phyloP scores from a whole-genome alignment of 306 rosid genomes.

The Medicago arabica region DNA sequence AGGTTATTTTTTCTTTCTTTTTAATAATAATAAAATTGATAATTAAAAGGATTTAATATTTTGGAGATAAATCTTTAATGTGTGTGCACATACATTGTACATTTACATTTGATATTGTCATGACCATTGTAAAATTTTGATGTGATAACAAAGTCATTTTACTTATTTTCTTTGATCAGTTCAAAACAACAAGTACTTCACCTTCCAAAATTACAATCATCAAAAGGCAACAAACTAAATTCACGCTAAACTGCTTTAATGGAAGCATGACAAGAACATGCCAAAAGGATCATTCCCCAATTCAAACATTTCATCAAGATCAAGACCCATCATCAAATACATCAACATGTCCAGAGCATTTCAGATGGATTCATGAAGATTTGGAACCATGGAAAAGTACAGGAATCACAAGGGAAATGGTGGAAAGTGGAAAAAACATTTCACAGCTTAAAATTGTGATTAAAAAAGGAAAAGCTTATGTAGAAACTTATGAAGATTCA shows the following conservation, averaged over 20 bases:
- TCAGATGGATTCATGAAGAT: constrained; percentile 64
- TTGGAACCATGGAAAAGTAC: constrained; percentile 51
- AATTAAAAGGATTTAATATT: no score
- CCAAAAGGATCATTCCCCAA: neutral
- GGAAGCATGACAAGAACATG: constrained; percentile 17
- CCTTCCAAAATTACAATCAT: constrained; percentile 11
- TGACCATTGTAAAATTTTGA: no score
- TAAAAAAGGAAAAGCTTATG: constrained; percentile 50
- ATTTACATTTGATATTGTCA: no score
- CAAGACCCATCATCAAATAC: neutral
- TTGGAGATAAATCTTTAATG: no score
- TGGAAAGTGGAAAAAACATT: constrained; percentile 40
- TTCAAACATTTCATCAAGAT: neutral
- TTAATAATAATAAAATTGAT: no score
- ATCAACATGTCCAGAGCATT: constrained; percentile 50
- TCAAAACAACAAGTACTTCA: constrained; percentile 1
- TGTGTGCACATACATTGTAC: no score
- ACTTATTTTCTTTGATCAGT: constrained; percentile 30
- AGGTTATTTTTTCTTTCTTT: no score
- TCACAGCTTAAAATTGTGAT: constrained; percentile 51
- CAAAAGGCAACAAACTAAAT: neutral
- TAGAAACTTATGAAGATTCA: constrained; percentile 22
- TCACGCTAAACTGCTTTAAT: constrained; percentile 12
- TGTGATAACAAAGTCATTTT: neutral
- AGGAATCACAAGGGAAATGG: constrained; percentile 55